Evolutionary conservation across 1,139 yeast genomes (phyloP).

Genomic region (Magnusiomyces magnusii): DNA sequence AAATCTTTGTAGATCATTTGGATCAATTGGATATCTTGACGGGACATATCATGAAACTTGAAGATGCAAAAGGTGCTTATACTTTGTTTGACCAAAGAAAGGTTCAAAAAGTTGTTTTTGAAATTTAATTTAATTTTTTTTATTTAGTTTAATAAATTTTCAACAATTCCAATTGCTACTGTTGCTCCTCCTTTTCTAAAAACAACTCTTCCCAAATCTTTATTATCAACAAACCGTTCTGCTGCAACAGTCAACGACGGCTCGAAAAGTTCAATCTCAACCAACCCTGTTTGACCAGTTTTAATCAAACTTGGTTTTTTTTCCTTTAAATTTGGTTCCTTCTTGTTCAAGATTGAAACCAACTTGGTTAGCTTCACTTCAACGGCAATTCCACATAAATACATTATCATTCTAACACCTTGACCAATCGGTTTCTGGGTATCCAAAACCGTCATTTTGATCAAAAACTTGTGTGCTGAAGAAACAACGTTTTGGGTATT

Average conservation of each 20-base stretch:
- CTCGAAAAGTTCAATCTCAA: slow-evolving; percentile 53
- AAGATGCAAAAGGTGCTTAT: slow-evolving; percentile 43
- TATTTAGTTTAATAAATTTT: slow-evolving; percentile 11
- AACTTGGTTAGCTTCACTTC: slow-evolving; percentile 65
- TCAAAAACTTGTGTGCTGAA: slow-evolving; percentile 39
- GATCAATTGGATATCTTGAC: slow-evolving; percentile 43
- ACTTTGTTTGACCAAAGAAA: slow-evolving; percentile 42
- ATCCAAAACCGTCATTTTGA: slow-evolving; percentile 60
- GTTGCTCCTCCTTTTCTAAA: slow-evolving; percentile 81
- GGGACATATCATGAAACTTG: slow-evolving; percentile 41
- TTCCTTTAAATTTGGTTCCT: slow-evolving; percentile 25
- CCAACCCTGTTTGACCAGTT: slow-evolving; percentile 64
- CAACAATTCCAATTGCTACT: slow-evolving; percentile 74
- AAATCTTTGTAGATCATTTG: slow-evolving; percentile 42
- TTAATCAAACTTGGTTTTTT: slow-evolving; percentile 63
- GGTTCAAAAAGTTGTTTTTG: slow-evolving; percentile 50
- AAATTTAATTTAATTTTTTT: slow-evolving; percentile 4
- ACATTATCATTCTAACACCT: slow-evolving; percentile 76
- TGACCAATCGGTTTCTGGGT: slow-evolving; percentile 65
- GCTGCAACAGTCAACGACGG: slow-evolving; percentile 42
- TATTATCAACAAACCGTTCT: slow-evolving; percentile 50
- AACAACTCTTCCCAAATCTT: slow-evolving; percentile 71
- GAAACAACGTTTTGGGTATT: slow-evolving; percentile 41
- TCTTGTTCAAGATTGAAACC: slow-evolving; percentile 42
- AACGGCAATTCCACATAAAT: slow-evolving; percentile 70